Percentiles rank a stretch among this genome's conserved stretches.
Evolutionary conservation across 768 basidiomycete genomes (phyloP).

Genomic region (Macrolepiota fuliginosa): DNA sequence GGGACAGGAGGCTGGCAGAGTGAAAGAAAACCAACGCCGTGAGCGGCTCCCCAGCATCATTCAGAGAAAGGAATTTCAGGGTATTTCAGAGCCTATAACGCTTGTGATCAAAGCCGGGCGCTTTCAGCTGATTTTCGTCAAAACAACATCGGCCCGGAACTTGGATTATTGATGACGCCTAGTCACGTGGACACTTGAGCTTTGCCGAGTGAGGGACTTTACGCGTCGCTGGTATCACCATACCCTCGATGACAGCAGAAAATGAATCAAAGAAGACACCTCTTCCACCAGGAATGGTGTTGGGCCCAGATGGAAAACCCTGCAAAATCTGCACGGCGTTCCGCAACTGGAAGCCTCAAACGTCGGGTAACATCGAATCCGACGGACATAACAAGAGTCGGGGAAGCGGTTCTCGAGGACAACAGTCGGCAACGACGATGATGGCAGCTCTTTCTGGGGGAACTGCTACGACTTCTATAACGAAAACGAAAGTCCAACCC

Average conservation of each 20-base stretch:
- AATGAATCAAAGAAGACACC: slow-evolving; percentile 21
- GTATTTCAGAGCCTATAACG: neutral
- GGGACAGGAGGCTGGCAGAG: neutral
- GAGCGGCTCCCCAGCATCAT: slow-evolving; percentile 6
- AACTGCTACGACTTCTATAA: slow-evolving; percentile 16
- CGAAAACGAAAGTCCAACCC: slow-evolving; percentile 10
- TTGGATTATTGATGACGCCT: no score
- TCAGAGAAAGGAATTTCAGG: neutral
- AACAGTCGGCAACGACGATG: slow-evolving; percentile 14
- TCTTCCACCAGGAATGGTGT: slow-evolving; percentile 73
- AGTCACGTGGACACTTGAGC: neutral
- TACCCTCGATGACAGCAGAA: slow-evolving; percentile 1
- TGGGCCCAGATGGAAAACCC: slow-evolving; percentile 93
- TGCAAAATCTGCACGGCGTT: slow-evolving; percentile 91
- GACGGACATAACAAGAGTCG: slow-evolving; percentile 19
- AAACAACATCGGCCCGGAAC: neutral
- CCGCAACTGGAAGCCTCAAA: slow-evolving; percentile 59
- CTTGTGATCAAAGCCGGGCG: neutral
- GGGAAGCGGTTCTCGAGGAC: slow-evolving; percentile 6
- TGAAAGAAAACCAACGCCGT: neutral
- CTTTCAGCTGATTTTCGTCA: slow-evolving; percentile 7
- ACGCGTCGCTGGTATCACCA: neutral
- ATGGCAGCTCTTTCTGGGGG: slow-evolving; percentile 26
- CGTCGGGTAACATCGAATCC: slow-evolving; percentile 29
- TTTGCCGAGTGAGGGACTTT: neutral